phyloP scores from a whole-genome alignment of 192 early-diverging fungal genomes.

The Dispira simplex region DNA sequence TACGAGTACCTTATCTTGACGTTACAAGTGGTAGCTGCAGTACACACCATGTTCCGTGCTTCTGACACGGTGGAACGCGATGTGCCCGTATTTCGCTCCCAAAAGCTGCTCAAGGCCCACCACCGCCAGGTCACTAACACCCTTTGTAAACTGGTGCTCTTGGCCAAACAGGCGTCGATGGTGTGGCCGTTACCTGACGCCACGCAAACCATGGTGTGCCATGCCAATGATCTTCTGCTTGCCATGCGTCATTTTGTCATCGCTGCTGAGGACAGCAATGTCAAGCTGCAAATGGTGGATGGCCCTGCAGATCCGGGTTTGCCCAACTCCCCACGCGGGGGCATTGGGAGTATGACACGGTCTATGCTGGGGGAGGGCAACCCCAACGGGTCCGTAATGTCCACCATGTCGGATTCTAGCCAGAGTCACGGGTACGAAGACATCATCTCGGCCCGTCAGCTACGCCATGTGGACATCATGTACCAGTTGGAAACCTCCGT shows the following conservation, averaged over 20 bases:
- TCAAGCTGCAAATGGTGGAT: slow-evolving; percentile 16
- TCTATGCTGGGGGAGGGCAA: background rate
- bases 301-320: slow-evolving; percentile 14
- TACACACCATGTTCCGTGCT: slow-evolving; percentile 73
- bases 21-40: slow-evolving; percentile 48
- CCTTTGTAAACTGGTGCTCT: slow-evolving; percentile 68
- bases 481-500: slow-evolving; percentile 3
- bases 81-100: slow-evolving; percentile 40
- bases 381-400: slow-evolving; percentile 22
- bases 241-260: slow-evolving; percentile 60
- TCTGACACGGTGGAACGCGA: slow-evolving; percentile 60
- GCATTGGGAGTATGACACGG: background rate
- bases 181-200: slow-evolving; percentile 86
- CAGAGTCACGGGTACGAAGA: slow-evolving; percentile 24
- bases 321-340: background rate
- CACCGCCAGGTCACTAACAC: slow-evolving; percentile 68
- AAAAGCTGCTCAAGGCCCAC: slow-evolving; percentile 43
- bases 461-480: background rate
- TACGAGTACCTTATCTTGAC: slow-evolving; percentile 37
- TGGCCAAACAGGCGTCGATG: slow-evolving; percentile 66
- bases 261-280: slow-evolving; percentile 39
- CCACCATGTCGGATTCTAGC: slow-evolving; percentile 15
- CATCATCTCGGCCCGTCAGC: slow-evolving; percentile 15
- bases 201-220: slow-evolving; percentile 50
- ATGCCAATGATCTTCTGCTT: slow-evolving; percentile 58